These are phyloP conservation scores for Ophiostoma populinum DNA, from an alignment of 2,329 filamentous ascomycete species.

Conservation along the genomic window DNA sequence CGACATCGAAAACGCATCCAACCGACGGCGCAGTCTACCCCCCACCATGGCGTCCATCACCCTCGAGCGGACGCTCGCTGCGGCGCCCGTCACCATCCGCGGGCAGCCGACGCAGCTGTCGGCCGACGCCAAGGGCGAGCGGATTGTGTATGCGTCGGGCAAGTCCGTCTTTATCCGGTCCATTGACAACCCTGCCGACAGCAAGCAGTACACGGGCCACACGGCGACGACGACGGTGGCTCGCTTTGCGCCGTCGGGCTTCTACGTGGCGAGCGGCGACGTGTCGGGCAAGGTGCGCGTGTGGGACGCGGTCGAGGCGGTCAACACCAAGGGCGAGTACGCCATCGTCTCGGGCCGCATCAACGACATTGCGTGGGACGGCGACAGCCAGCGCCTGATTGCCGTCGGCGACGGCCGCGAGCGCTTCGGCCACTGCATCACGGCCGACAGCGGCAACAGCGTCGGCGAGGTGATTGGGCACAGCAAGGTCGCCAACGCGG, in stretches of 20 bases:
- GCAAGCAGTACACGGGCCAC: conserved; percentile 85
- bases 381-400: conserved; percentile 89
- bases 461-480: conserved; percentile 91
- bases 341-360: conserved; percentile 86
- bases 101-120: conserved; percentile 83
- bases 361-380: conserved; percentile 95
- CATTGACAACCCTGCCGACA: conserved; percentile 72
- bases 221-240: conserved; percentile 80
- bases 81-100: conserved; percentile 65
- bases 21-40: too few species aligned
- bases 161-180: conserved; percentile 94
- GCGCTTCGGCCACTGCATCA: conserved; percentile 85
- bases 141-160: conserved; percentile 88
- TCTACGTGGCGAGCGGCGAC: conserved; percentile 89
- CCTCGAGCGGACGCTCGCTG: conserved; percentile 60
- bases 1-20: too few species aligned
- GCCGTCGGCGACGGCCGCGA: conserved; percentile 92
- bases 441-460: conserved; percentile 86
- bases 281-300: conserved; percentile 69
- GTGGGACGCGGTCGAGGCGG: conserved; percentile 79
- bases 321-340: conserved; percentile 83
- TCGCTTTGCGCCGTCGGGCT: conserved; percentile 83
- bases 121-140: conserved; percentile 73
- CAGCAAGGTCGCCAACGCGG: conserved; percentile 76
- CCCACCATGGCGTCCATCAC: conserved; percentile 26